Percentiles rank a stretch among this genome's conserved stretches.
Conservation (phyloP, 2,329 filamentous ascomycete species). For the Teratosphaeria epicoccoides region DNA sequence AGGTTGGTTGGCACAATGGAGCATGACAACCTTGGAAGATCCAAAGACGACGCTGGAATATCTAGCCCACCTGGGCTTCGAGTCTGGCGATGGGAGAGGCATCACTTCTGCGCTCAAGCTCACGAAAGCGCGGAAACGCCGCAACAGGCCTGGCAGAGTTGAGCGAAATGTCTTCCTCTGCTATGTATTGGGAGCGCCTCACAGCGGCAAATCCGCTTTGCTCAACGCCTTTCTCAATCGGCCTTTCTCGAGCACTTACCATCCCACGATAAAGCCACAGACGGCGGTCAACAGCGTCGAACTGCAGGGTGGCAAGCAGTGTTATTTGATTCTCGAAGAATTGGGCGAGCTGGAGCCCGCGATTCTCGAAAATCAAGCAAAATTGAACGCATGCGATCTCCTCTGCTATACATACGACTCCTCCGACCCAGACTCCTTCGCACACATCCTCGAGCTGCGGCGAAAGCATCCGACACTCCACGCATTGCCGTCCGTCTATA, state of each 20-base stretch:
- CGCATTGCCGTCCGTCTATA: conserved; percentile 82
- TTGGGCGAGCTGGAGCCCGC: conserved; percentile 91
- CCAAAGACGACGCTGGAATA: conserved; percentile 94
- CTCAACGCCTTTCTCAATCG: conserved; percentile 85
- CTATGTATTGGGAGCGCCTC: conserved; percentile 77
- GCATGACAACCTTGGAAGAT: conserved; percentile 96
- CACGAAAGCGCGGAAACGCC: conserved; percentile 80
- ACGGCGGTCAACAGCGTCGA: conserved; percentile 95
- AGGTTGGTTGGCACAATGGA: conserved; percentile 98
- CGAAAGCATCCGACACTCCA: conserved; percentile 72
- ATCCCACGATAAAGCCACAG: conserved; percentile 88
- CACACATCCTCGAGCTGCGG: conserved; percentile 75
- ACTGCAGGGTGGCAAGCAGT: conserved; percentile 88
- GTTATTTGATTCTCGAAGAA: conserved; percentile 91
- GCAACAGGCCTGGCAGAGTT: conserved; percentile 70
- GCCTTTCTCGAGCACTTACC: conserved; percentile 72
- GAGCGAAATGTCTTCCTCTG: conserved; percentile 92
- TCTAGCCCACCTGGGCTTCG: conserved; percentile 90
- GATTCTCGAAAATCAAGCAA: conserved; percentile 81
- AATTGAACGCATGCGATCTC: conserved; percentile 85
- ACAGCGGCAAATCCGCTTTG: conserved; percentile 82
- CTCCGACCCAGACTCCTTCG: conserved; percentile 89
- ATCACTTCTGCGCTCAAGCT: conserved; percentile 81
- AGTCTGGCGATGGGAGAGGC: conserved; percentile 61
- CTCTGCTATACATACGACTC: conserved; percentile 96